A percentile compares a stretch with the other conserved stretches of the same genome.
Evolutionary conservation across 2,329 filamentous ascomycete species (phyloP).

Genomic region (Sporothrix brunneoviolacea): DNA sequence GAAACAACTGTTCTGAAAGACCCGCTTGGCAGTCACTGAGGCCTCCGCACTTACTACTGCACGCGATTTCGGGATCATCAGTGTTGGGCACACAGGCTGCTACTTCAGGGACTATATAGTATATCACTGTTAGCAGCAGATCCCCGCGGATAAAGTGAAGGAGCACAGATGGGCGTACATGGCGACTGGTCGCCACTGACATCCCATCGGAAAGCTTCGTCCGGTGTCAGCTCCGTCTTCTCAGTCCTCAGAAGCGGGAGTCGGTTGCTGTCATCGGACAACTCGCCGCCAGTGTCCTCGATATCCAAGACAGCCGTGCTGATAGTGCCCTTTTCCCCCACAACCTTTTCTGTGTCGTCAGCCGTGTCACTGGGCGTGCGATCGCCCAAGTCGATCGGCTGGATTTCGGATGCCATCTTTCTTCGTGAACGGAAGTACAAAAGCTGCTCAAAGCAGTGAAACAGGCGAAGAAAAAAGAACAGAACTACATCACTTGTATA

Average conservation of each 20-base stretch:
- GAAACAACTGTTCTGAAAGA: neutral
- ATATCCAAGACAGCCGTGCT: neutral
- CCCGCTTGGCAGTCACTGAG: no score
- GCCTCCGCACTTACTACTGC: slow-evolving; percentile 9
- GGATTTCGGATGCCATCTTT: neutral
- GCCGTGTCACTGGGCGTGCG: neutral
- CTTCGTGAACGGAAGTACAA: neutral
- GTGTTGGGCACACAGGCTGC: slow-evolving; percentile 15
- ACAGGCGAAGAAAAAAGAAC: neutral
- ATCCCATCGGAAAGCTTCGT: slow-evolving; percentile 9
- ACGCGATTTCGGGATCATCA: slow-evolving; percentile 11
- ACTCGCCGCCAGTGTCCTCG: neutral
- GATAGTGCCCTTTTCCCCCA: no score
- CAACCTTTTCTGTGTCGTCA: neutral
- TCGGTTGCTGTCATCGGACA: neutral
- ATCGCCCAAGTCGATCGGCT: neutral
- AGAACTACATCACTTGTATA: neutral
- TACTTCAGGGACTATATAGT: slow-evolving; percentile 12
- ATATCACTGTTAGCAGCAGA: neutral
- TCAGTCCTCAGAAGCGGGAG: neutral
- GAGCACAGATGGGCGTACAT: neutral
- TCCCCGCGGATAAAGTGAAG: neutral
- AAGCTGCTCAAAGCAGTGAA: neutral
- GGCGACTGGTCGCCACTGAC: slow-evolving; percentile 14
- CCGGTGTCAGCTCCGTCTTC: slow-evolving; percentile 6